Evolutionary conservation across 176 grass and related monocot species (phyloP).

Genomic region (Rhipidocladum racemiflorum): DNA sequence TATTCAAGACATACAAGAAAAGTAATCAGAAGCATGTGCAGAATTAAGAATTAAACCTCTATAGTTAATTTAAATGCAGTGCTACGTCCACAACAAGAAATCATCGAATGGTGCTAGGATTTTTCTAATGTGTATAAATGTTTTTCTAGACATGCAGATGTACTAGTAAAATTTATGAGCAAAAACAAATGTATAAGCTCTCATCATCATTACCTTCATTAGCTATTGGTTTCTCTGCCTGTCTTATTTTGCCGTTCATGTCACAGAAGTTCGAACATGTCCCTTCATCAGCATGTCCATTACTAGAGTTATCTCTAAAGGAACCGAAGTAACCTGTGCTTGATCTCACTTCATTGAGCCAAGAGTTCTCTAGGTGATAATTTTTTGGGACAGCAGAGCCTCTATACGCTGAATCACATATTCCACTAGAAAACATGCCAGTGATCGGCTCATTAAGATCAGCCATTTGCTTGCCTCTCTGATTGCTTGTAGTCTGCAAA

Average conservation of each 20-base stretch:
- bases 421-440: neutral
- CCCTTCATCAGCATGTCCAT: slow-evolving; percentile 19
- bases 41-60: neutral
- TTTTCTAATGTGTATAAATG: neutral
- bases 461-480: slow-evolving; percentile 6
- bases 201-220: slow-evolving; percentile 10
- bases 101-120: neutral
- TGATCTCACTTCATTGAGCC: neutral
- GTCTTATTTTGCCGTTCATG: slow-evolving; percentile 11
- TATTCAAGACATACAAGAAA: neutral
- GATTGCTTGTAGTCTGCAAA: neutral
- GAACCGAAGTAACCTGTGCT: neutral
- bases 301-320: neutral
- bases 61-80: neutral
- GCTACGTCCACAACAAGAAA: neutral
- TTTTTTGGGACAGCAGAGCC: neutral
- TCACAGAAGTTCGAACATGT: slow-evolving; percentile 26
- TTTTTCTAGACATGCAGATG: neutral
- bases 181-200: neutral
- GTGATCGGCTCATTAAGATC: slow-evolving; percentile 20
- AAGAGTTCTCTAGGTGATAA: slow-evolving; percentile 17
- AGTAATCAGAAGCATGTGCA: neutral
- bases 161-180: neutral
- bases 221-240: neutral
- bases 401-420: slow-evolving; percentile 3